Base-by-base conservation (phyloP, 495 filamentous ascomycete species). In the Talaromyces borbonicus region DNA sequence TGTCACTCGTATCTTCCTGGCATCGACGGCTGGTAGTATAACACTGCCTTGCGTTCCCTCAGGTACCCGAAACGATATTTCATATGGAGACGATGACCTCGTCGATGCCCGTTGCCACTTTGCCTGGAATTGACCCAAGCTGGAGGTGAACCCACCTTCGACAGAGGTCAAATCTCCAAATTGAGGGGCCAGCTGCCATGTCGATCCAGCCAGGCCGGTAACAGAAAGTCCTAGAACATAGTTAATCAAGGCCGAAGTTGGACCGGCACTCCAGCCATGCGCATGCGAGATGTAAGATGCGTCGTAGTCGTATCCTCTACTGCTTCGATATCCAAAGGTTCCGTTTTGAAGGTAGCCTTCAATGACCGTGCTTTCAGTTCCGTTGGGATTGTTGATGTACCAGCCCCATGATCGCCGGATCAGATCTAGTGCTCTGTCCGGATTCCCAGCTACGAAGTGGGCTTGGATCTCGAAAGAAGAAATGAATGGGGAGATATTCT, bases 211-310 rank as follows among this genome's bases (percentile, higher is more conserved):
- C 0, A 68, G 74, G 4, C 56, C 63, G 12, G 63, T 57, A 3
- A 80, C 49, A 36, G 67, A 58, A 24, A 84, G 66, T 4, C 79
- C 80, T 6, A 77, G 60, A 7, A 81, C 60, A 42, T 72, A 70
- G 26, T 69, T 61, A 2, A 63, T 74, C 24, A 84, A 57, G 8
- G 70, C 67, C 7, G 66, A 68, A 6, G 78, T 82, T 3, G 79
- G 79, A 8, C 77, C 75, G 4, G 72, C 65, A 0, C 72, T 65
- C 79, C 78, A 83, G 0, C 78, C 79, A 51, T 82, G 80, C 0
- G 79, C 71, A 47, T 81, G 78, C 3, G 63, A 66, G 14, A 66
- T 56, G 47, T 68, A 67, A 2, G 63, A 63, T 8, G 57, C 35
- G 30, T 68, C 62, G 43, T 62, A 56, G 23, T 37, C 18, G 38